Evolutionary conservation across 2,329 filamentous ascomycete species (phyloP).

Genomic region (Colletotrichum kahawae): DNA sequence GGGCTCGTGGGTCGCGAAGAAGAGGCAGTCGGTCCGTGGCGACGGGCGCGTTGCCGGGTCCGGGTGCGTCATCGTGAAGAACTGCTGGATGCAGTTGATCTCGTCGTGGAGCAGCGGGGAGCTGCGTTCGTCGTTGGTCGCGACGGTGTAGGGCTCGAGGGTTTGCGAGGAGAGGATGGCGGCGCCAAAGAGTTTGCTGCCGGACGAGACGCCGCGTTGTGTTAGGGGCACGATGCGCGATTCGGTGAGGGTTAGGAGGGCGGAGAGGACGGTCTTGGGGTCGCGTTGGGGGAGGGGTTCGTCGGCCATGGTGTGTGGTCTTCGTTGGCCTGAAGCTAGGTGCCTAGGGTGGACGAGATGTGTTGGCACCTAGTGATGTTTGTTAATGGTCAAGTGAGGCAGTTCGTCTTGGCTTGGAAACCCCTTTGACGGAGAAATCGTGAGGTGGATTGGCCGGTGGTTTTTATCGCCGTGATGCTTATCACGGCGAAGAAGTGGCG

Average conservation of each 20-base stretch:
- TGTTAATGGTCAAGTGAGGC: neutral
- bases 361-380: neutral
- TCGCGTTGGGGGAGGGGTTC: conserved; percentile 8
- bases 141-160: conserved; percentile 50
- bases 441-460: neutral
- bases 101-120: conserved; percentile 64
- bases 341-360: neutral
- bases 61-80: conserved; percentile 48
- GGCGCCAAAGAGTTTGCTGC: conserved; percentile 62
- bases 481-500: conserved; percentile 15
- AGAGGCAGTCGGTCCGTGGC: conserved; percentile 53
- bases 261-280: conserved; percentile 35
- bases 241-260: conserved; percentile 49
- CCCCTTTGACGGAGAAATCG: neutral
- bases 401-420: neutral
- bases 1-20: conserved; percentile 64
- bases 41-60: conserved; percentile 40
- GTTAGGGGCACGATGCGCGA: conserved; percentile 57
- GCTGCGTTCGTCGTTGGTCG: conserved; percentile 60
- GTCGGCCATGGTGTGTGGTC: conserved; percentile 21
- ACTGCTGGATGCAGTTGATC: conserved; percentile 65
- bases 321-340: neutral
- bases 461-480: conserved; percentile 16
- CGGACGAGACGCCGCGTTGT: conserved; percentile 50
- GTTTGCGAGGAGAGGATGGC: conserved; percentile 51